Evolutionary conservation across 176 grass and related monocot species (phyloP).

Genomic region (Triticum dicoccoides): DNA sequence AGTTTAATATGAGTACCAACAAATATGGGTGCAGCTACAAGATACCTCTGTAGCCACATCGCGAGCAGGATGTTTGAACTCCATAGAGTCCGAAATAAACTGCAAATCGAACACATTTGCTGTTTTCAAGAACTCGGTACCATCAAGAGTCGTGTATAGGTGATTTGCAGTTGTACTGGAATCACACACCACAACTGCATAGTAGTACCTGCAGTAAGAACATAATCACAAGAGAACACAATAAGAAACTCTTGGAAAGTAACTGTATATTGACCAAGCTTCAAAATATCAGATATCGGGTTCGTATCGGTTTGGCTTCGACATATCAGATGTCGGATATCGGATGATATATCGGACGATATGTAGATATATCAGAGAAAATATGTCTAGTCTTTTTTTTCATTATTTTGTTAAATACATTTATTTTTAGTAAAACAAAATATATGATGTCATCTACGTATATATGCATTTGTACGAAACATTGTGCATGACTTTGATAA

Average conservation of each 20-base stretch:
- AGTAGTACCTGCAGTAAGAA: slow-evolving; percentile 71
- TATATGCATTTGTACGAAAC: too few relatives aligned
- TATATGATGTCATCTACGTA: too few relatives aligned
- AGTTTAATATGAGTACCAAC: background rate
- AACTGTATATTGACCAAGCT: background rate
- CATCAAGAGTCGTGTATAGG: slow-evolving; percentile 77
- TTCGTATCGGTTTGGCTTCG: too few relatives aligned
- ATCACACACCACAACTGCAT: slow-evolving; percentile 83
- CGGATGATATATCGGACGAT: too few relatives aligned
- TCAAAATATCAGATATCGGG: too few relatives aligned
- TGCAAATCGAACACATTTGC: slow-evolving; percentile 82
- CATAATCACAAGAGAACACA: background rate
- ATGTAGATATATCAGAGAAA: too few relatives aligned
- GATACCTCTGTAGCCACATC: slow-evolving; percentile 75
- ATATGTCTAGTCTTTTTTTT: too few relatives aligned
- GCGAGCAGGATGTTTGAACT: slow-evolving; percentile 66
- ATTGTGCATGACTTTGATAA: too few relatives aligned
- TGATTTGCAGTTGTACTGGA: slow-evolving; percentile 82
- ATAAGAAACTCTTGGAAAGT: background rate
- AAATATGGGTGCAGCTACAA: background rate
- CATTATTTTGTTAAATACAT: too few relatives aligned
- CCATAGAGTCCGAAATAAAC: slow-evolving; percentile 76
- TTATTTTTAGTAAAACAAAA: too few relatives aligned
- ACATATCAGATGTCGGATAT: too few relatives aligned
- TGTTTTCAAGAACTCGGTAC: slow-evolving; percentile 77